Evolutionary conservation across 441 rosid genomes (phyloP).

Genomic region (Mallotus japonicus): DNA sequence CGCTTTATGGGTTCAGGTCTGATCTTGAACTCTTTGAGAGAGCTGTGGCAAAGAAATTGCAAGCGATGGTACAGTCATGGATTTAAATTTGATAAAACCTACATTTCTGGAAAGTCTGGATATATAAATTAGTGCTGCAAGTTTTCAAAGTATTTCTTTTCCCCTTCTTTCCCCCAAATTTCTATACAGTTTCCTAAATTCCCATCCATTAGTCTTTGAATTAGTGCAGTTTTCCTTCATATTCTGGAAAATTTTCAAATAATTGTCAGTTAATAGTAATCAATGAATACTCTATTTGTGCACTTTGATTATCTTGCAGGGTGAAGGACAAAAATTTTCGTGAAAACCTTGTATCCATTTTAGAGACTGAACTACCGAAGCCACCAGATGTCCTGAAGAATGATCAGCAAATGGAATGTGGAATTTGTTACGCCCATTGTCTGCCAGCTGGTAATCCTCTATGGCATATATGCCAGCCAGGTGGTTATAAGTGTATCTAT

Average conservation of each 20-base stretch:
- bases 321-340: conserved; percentile 42
- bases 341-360: conserved; percentile 53
- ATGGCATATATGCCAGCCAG: neutral
- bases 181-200: conserved; percentile 1
- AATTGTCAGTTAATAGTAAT: neutral
- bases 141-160: no score
- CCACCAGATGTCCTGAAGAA: conserved; percentile 34
- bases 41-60: conserved; percentile 54
- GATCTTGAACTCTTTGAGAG: conserved; percentile 39
- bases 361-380: conserved; percentile 51
- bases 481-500: conserved; percentile 2
- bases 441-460: conserved; percentile 55
- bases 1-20: conserved; percentile 55
- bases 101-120: neutral
- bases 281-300: neutral
- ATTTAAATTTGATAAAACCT: conserved; percentile 9
- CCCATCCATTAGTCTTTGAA: neutral
- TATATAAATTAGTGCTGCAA: neutral
- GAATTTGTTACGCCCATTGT: conserved; percentile 69
- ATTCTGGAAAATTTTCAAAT: neutral
- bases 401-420: conserved; percentile 57
- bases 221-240: neutral
- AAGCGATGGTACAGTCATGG: conserved; percentile 44
- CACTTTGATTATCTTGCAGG: conserved; percentile 35
- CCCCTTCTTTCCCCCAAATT: no score